Evolutionary conservation across 2,329 filamentous ascomycete genomes (phyloP).

Genomic region (Xylaria sp.): DNA sequence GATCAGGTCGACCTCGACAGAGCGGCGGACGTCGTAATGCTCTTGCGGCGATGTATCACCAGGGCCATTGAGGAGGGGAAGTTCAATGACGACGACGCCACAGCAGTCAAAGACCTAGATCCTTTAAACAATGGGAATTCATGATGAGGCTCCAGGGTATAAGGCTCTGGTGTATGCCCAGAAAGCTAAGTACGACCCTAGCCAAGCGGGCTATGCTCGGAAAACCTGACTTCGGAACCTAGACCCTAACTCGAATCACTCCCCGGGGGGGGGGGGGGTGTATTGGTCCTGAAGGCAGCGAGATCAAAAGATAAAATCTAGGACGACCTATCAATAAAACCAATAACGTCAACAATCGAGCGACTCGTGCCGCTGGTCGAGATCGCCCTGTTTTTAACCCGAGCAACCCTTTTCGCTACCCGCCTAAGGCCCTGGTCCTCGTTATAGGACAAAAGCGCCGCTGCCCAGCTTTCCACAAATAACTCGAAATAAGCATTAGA

Average conservation of each 20-base stretch:
- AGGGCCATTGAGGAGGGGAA: conserved; percentile 29
- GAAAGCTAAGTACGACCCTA: conserved; percentile 22
- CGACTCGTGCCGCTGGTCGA: background rate
- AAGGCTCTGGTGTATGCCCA: background rate
- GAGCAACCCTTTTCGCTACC: background rate
- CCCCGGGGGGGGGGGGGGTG: conserved; percentile 31
- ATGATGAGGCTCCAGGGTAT: conserved; percentile 13
- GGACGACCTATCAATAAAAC: background rate
- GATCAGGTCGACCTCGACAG: background rate
- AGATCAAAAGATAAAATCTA: conserved; percentile 30
- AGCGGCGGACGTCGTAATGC: background rate
- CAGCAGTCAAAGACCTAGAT: conserved; percentile 37
- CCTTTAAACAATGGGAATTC: conserved; percentile 38
- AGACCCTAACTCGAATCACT: background rate
- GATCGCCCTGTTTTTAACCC: background rate
- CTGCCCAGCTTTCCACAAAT: background rate
- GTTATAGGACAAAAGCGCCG: background rate
- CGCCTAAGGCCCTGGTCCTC: background rate
- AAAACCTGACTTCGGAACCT: background rate
- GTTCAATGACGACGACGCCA: conserved; percentile 42
- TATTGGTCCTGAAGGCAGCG: conserved; percentile 37
- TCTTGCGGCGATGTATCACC: background rate
- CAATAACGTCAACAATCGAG: background rate
- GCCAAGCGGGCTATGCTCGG: conserved; percentile 15
- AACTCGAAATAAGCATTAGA: background rate